Conservation (phyloP, 139 green algal species). For the Chloropicon primus region DNA sequence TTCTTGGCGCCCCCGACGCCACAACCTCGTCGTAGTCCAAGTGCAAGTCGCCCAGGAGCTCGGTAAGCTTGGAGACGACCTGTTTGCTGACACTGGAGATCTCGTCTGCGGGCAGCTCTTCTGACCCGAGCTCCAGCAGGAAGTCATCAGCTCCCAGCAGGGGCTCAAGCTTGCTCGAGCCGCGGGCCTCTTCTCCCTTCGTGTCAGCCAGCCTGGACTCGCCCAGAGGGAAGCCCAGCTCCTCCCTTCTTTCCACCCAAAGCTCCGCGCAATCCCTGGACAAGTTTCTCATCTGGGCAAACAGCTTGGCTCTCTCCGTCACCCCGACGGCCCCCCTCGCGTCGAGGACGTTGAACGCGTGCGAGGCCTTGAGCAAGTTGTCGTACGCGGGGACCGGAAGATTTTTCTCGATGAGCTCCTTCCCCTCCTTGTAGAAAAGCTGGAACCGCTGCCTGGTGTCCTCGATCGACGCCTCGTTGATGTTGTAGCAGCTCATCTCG, state of each 20-base stretch:
- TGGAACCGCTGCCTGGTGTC: slow-evolving; percentile 49
- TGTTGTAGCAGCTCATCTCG: slow-evolving; percentile 69
- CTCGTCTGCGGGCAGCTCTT: slow-evolving; percentile 93
- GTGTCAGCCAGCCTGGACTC: slow-evolving; percentile 14
- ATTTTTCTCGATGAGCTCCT: slow-evolving; percentile 63
- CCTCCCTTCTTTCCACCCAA: slow-evolving; percentile 75
- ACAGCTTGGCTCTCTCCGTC: slow-evolving; percentile 86
- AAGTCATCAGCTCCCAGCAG: slow-evolving; percentile 32
- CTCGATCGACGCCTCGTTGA: slow-evolving; percentile 53
- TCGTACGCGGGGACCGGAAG: slow-evolving; percentile 93
- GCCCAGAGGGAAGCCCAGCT: slow-evolving; percentile 81
- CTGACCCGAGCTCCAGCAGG: slow-evolving; percentile 90
- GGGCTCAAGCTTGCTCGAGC: background rate
- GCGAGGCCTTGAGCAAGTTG: slow-evolving; percentile 90
- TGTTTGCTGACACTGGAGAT: slow-evolving; percentile 55
- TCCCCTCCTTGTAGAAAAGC: slow-evolving; percentile 46
- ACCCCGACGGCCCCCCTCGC: slow-evolving; percentile 68
- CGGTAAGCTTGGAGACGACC: slow-evolving; percentile 56
- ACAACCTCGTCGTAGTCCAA: slow-evolving; percentile 53
- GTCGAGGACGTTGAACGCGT: slow-evolving; percentile 97
- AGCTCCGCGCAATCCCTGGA: slow-evolving; percentile 35
- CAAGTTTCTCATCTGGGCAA: slow-evolving; percentile 64
- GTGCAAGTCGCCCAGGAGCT: slow-evolving; percentile 54
- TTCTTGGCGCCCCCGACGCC: slow-evolving; percentile 71
- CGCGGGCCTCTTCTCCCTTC: background rate